A percentile compares a stretch with the other conserved stretches of the same genome.
phyloP scores from a whole-genome alignment of 2,329 filamentous ascomycete species.

The Scorias spongiosa region DNA sequence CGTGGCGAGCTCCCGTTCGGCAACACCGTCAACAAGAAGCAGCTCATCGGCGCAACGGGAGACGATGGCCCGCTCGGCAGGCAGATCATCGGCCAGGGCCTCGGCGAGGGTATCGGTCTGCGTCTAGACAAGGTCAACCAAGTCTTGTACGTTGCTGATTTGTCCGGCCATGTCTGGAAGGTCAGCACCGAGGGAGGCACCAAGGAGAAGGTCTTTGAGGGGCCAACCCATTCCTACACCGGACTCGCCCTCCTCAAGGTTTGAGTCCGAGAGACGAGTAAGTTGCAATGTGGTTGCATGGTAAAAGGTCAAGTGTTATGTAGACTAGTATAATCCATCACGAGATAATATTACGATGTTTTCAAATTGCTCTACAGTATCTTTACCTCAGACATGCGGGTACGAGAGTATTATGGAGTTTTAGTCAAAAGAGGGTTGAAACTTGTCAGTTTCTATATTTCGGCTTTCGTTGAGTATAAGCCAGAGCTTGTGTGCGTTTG shows the following conservation, averaged over 20 bases:
- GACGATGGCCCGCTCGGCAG: constrained; percentile 8
- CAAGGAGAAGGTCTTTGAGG: constrained; percentile 6
- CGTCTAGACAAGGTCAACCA: constrained; percentile 2
- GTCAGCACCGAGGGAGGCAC: constrained; percentile 1
- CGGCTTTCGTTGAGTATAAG: no score
- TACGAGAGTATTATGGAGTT: no score
- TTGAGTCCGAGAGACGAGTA: not conserved
- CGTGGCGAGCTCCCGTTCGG: constrained; percentile 42
- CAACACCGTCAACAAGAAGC: constrained; percentile 35
- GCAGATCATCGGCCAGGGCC: constrained; percentile 9
- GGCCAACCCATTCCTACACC: constrained; percentile 2
- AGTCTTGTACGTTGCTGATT: constrained; percentile 5
- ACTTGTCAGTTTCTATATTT: no score
- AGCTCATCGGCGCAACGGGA: constrained; percentile 5
- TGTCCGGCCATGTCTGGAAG: constrained; percentile 5
- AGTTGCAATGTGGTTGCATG: no score
- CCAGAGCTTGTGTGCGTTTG: no score
- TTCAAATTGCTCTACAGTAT: no score
- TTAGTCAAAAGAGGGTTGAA: no score
- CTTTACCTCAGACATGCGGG: no score
- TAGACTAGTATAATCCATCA: no score
- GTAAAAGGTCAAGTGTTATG: no score
- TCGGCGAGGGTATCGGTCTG: constrained; percentile 11
- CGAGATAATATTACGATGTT: no score
- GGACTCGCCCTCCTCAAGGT: constrained; percentile 4